These are phyloP conservation scores for Talaromyces sp. DNA, from an alignment of 2,329 filamentous ascomycete species.

Conservation along the genomic window DNA sequence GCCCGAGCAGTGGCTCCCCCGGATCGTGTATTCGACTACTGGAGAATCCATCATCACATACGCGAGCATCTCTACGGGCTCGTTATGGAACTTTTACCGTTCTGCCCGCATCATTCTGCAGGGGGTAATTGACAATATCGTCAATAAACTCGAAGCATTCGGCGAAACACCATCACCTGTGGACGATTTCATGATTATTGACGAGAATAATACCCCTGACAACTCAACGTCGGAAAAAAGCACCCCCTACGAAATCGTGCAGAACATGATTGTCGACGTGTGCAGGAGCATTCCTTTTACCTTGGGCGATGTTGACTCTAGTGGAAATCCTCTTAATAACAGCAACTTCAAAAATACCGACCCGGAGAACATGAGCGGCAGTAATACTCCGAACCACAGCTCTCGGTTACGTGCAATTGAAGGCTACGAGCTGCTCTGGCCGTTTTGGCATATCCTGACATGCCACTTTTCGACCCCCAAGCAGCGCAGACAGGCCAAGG, in stretches of 20 bases:
- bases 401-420: constrained; percentile 25
- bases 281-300: constrained; percentile 32
- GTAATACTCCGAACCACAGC: constrained; percentile 16
- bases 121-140: constrained; percentile 23
- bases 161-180: constrained; percentile 9
- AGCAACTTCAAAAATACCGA: background rate
- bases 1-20: constrained; percentile 29
- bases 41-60: constrained; percentile 30
- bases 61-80: constrained; percentile 21
- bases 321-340: constrained; percentile 18
- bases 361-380: constrained; percentile 10
- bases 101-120: constrained; percentile 31
- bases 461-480: constrained; percentile 27
- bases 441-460: constrained; percentile 32
- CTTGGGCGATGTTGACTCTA: constrained; percentile 27
- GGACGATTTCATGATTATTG: constrained; percentile 1
- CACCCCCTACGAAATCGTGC: constrained; percentile 19
- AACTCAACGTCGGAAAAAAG: constrained; percentile 2
- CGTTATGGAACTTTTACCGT: constrained; percentile 34
- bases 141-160: constrained; percentile 14
- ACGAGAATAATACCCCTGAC: background rate
- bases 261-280: constrained; percentile 30
- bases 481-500: constrained; percentile 25
- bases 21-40: constrained; percentile 24
- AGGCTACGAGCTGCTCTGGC: constrained; percentile 31